Evolutionary conservation across 2,329 filamentous ascomycete species (phyloP).

Genomic region (Monosporascus sp.): DNA sequence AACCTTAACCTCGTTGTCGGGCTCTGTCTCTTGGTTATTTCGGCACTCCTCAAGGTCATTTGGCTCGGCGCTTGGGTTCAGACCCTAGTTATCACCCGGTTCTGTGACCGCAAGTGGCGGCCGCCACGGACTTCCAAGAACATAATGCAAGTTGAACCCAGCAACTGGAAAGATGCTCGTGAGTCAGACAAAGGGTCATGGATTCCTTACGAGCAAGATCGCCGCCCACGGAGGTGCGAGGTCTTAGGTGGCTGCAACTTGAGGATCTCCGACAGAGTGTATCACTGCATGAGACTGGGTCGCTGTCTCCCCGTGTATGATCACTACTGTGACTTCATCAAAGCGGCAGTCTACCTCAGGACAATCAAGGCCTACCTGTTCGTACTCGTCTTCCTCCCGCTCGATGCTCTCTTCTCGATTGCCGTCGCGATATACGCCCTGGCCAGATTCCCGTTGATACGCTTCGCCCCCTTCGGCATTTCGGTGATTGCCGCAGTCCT

Average conservation of each 20-base stretch:
- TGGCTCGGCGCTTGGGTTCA: slow-evolving; percentile 10
- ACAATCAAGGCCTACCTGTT: slow-evolving; percentile 14
- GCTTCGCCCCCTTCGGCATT: slow-evolving; percentile 1
- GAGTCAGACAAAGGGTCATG: background rate
- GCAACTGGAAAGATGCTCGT: background rate
- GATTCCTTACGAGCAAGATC: slow-evolving; percentile 6
- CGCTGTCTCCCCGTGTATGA: slow-evolving; percentile 13
- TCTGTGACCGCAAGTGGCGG: slow-evolving; percentile 8
- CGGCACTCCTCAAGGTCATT: slow-evolving; percentile 7
- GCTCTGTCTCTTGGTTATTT: slow-evolving; percentile 6
- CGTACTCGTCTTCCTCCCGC: slow-evolving; percentile 8
- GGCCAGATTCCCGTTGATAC: background rate
- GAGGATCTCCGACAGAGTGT: slow-evolving; percentile 8
- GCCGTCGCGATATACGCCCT: slow-evolving; percentile 3
- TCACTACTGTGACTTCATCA: slow-evolving; percentile 9
- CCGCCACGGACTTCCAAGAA: slow-evolving; percentile 4
- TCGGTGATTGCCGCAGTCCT: background rate
- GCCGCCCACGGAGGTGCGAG: slow-evolving; percentile 3
- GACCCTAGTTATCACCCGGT: slow-evolving; percentile 5
- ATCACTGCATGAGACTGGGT: slow-evolving; percentile 5
- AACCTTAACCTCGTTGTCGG: no score
- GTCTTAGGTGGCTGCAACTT: background rate
- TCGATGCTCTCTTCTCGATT: slow-evolving; percentile 8
- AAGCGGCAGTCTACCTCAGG: slow-evolving; percentile 10
- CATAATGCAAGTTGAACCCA: slow-evolving; percentile 9